Conservation (phyloP, 768 basidiomycete species). For the Tephrocybe sp. region DNA sequence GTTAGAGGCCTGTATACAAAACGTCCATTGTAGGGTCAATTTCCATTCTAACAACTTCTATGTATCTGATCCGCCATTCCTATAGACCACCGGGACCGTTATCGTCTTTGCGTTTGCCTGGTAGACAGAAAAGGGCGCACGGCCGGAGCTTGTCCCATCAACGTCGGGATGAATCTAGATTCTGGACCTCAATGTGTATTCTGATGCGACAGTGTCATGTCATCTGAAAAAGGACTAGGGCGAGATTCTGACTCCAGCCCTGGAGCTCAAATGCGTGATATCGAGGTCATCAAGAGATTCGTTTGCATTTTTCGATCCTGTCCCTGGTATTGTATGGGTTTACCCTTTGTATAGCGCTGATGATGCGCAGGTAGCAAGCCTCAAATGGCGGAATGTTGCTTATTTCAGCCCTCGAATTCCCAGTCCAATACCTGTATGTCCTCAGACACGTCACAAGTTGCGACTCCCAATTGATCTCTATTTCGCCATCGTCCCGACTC, state of each 20-base stretch:
- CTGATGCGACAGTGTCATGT: too few relatives aligned
- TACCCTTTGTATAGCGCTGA: not conserved
- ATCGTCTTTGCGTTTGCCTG: too few relatives aligned
- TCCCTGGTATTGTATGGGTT: not conserved
- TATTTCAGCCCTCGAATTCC: too few relatives aligned
- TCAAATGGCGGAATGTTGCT: too few relatives aligned
- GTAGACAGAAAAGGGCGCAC: not conserved
- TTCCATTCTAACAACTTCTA: too few relatives aligned
- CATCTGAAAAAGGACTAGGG: conserved; percentile 9
- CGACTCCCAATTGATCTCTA: not conserved
- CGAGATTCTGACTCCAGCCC: not conserved
- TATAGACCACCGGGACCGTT: too few relatives aligned
- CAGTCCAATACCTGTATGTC: too few relatives aligned
- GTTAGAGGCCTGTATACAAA: too few relatives aligned
- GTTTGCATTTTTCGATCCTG: too few relatives aligned
- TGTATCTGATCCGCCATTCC: not conserved
- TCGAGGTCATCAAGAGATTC: not conserved
- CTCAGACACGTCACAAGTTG: too few relatives aligned
- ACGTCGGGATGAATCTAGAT: conserved; percentile 1
- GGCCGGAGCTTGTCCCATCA: conserved; percentile 4
- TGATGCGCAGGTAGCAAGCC: conserved; percentile 1
- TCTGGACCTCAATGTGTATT: too few relatives aligned
- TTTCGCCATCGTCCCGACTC: not conserved
- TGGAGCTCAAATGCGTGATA: conserved; percentile 9
- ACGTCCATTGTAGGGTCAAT: not conserved